Percentiles rank a stretch among this genome's conserved stretches.
Evolutionary conservation across 1,139 yeast species (phyloP).

Genomic region (Hansenula anomala): DNA sequence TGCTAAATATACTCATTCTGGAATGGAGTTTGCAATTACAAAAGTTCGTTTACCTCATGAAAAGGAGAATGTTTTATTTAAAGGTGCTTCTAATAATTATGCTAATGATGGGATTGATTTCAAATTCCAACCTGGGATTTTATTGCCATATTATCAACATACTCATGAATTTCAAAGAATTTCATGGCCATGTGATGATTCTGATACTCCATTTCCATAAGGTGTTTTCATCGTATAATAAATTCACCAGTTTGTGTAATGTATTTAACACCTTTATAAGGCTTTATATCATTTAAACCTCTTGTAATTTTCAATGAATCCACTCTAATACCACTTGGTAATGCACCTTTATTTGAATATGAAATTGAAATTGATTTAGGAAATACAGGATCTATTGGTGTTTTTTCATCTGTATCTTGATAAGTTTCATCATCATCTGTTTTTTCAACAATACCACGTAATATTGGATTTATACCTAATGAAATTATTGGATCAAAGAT

Average conservation of each 20-base stretch:
- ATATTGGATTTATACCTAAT: conserved; percentile 64
- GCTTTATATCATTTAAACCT: conserved; percentile 65
- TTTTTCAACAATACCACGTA: conserved; percentile 50
- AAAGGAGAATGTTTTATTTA: conserved; percentile 30
- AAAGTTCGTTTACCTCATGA: conserved; percentile 43
- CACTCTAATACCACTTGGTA: conserved; percentile 75
- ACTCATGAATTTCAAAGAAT: conserved; percentile 1
- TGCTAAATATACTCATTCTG: conserved; percentile 41
- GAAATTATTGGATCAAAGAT: conserved; percentile 53
- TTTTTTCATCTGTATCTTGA: conserved; percentile 17
- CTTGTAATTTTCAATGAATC: conserved; percentile 56
- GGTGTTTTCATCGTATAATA: conserved; percentile 16
- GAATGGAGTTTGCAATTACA: conserved; percentile 43
- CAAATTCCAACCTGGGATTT: conserved; percentile 2
- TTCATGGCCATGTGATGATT: conserved; percentile 3
- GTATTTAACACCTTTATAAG: conserved; percentile 91
- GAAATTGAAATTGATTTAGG: conserved; percentile 52
- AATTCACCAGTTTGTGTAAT: conserved; percentile 61
- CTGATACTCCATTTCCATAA: conserved; percentile 1
- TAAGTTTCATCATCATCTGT: conserved; percentile 3
- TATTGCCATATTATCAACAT: conserved; percentile 1
- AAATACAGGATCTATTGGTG: conserved; percentile 21
- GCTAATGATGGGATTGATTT: conserved; percentile 7
- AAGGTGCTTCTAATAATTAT: conserved; percentile 21
- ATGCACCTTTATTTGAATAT: conserved; percentile 61